phyloP scores from a whole-genome alignment of 1,139 yeast species.

The Candida tunisiensis region DNA sequence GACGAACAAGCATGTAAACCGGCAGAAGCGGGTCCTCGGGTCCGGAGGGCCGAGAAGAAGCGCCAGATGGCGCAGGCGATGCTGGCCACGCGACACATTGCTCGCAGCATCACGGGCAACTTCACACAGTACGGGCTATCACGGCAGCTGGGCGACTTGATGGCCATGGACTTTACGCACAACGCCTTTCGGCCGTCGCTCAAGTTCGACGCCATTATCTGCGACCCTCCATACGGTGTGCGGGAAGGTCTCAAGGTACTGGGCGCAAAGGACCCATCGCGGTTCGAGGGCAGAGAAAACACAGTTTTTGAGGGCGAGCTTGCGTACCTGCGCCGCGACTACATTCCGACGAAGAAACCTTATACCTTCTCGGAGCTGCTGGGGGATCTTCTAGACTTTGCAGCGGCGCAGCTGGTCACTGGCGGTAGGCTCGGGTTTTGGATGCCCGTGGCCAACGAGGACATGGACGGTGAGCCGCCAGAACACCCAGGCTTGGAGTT shows the following conservation, averaged over 20 bases:
- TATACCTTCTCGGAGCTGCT: slow-evolving; percentile 63
- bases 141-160: slow-evolving; percentile 46
- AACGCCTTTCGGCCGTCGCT: slow-evolving; percentile 55
- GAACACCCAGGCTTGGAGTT: slow-evolving; percentile 59
- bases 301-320: slow-evolving; percentile 59
- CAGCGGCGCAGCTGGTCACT: slow-evolving; percentile 52
- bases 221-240: slow-evolving; percentile 98
- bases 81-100: too few species aligned
- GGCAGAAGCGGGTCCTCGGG: too few species aligned
- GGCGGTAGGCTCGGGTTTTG: slow-evolving; percentile 81
- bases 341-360: slow-evolving; percentile 86
- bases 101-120: slow-evolving; percentile 41
- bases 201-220: slow-evolving; percentile 61
- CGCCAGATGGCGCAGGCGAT: too few species aligned
- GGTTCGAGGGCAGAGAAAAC: slow-evolving; percentile 50
- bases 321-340: slow-evolving; percentile 66
- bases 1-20: neutral
- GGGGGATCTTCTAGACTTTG: slow-evolving; percentile 58
- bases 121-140: slow-evolving; percentile 58
- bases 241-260: slow-evolving; percentile 89
- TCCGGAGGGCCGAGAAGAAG: too few species aligned
- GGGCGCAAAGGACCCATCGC: slow-evolving; percentile 58
- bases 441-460: slow-evolving; percentile 98
- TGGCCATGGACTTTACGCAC: slow-evolving; percentile 92
- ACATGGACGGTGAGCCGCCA: slow-evolving; percentile 56